Base-by-base conservation (phyloP, 352 stramenopile species). In the Plasmopara viticola region DNA sequence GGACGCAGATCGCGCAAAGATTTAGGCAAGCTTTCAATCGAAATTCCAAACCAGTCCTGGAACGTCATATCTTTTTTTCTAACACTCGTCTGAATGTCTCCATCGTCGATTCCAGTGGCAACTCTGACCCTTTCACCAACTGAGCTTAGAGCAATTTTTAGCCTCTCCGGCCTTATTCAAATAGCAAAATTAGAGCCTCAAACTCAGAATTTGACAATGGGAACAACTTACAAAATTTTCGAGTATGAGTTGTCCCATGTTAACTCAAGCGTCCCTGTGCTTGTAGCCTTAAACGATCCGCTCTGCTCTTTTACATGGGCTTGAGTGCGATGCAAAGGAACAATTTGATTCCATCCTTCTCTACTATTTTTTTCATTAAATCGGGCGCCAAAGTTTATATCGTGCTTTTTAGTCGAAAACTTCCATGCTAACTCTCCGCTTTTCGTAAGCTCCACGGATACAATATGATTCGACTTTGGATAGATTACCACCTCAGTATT, bases 181-280 rank as follows among this genome's bases (percentile, higher is more conserved):
- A 31, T 15, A 48, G 14, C 4, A 5, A 46, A 12, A 25, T 52
- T 52, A 44, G 18, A 43, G 47, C 9, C 18, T 34, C 51, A 33
- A 10, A 12, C 4, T 38, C 8, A 28, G 15, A 28, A 31, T 14
- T 44, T 42, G 12, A 48, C 31, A n/a, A 9, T 30, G 9, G 12
- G 5, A 25, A 44, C 12, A 31, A 43, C 68, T 34, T 56, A 87
- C 77, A 74, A 68, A 35, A 84, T 60, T 12, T 67, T 44, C 0
- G 77, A 87, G 45, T 74, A 84, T 6, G 56, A 69, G 52, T 87
- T 87, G 51, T 85, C 68, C 77, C 77, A 87, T 18, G 56, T 85
- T 46, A 84, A 66, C 18, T 78, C 52, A 41, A 84, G 51, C 6
- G 70, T 87, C 2, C 77, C 72, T 7, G 58, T 42, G 30, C 2